A percentile compares a stretch with the other conserved stretches of the same genome.
phyloP scores from a whole-genome alignment of 768 basidiomycete species.

The Phallus indusiatus region DNA sequence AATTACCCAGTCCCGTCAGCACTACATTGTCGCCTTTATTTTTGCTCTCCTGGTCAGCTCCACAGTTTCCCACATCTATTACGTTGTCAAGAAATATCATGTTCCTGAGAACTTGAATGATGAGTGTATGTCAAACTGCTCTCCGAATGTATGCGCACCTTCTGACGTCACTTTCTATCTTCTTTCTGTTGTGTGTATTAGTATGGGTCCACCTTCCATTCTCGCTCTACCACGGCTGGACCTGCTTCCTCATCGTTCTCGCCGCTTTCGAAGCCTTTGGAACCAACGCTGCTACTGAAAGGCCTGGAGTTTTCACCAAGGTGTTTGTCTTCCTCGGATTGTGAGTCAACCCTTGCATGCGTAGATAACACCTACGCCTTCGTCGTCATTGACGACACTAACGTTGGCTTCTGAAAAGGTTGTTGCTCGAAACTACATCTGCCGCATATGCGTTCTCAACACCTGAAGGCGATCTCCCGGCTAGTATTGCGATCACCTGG shows the following conservation, averaged over 20 bases:
- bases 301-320: conserved; percentile 83
- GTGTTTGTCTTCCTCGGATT: conserved; percentile 90
- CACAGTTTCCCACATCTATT: conserved; percentile 78
- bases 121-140: conserved; percentile 33
- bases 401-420: conserved; percentile 30
- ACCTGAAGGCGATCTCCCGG: conserved; percentile 85
- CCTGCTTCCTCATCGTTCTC: conserved; percentile 71
- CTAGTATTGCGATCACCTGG: conserved; percentile 85
- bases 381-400: neutral
- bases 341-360: conserved; percentile 32
- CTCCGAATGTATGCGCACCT: neutral
- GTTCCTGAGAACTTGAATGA: conserved; percentile 53
- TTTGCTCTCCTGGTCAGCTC: conserved; percentile 84
- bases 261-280: conserved; percentile 88
- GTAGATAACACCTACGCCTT: neutral
- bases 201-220: conserved; percentile 92
- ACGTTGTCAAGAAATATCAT: conserved; percentile 84
- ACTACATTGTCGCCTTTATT: conserved; percentile 56
- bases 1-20: conserved; percentile 3
- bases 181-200: neutral
- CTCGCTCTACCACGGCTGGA: conserved; percentile 93
- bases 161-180: neutral
- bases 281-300: conserved; percentile 51
- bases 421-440: conserved; percentile 89
- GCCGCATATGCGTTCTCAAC: conserved; percentile 93